Conservation (phyloP, 805 yeast genomes). For the Blastobotrys robertii region DNA sequence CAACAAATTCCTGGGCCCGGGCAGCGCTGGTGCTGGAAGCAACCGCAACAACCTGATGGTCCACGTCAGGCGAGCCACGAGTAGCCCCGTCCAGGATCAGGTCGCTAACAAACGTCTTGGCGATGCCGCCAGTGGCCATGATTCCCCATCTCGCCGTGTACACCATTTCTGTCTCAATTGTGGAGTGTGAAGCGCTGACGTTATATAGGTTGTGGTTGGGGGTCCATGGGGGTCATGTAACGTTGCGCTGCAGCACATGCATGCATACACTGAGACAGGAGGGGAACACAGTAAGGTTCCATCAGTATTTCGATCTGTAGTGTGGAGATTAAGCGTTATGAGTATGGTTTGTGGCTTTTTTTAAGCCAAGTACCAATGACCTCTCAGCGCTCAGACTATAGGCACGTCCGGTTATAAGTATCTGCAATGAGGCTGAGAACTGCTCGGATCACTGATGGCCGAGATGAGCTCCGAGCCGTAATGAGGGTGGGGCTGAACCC, state of each 20-base stretch:
- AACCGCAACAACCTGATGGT: conserved; percentile 22
- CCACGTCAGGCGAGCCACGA: conserved; percentile 20
- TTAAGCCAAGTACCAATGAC: too few relatives aligned
- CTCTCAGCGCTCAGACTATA: too few relatives aligned
- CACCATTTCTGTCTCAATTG: conserved; percentile 10
- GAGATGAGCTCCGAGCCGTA: too few relatives aligned
- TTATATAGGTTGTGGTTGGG: conserved; percentile 1
- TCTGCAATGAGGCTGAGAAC: too few relatives aligned
- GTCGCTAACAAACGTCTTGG: conserved; percentile 20
- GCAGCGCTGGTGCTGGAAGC: conserved; percentile 19
- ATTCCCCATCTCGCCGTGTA: conserved; percentile 21
- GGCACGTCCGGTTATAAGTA: too few relatives aligned
- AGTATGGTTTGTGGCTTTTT: too few relatives aligned
- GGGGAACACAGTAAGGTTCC: not conserved
- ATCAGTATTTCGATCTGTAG: too few relatives aligned
- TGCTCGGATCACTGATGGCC: too few relatives aligned
- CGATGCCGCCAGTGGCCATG: conserved; percentile 24
- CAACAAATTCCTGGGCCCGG: conserved; percentile 18
- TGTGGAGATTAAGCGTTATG: too few relatives aligned
- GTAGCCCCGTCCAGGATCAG: conserved; percentile 15
- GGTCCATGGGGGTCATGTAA: not conserved
- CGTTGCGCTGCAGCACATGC: not conserved
- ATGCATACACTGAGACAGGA: not conserved
- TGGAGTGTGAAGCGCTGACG: not conserved
- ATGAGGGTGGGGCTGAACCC: too few relatives aligned